These are phyloP conservation scores for Phytopythium boreale DNA, from an alignment of 352 stramenopile genomes.

Conservation along the genomic window DNA sequence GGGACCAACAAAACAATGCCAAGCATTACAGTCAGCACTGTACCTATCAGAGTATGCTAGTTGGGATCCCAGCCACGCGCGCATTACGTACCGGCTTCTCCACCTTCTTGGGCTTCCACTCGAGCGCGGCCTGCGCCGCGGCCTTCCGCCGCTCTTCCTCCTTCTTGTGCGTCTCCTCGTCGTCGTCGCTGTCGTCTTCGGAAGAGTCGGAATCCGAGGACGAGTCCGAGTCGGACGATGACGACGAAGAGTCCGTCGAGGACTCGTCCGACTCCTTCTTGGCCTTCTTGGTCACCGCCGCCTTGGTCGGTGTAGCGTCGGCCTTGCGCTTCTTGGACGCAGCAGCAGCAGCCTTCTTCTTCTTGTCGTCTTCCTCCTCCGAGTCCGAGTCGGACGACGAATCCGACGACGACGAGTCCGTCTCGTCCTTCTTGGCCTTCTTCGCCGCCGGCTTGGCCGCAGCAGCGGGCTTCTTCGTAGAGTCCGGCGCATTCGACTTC, in stretches of 20 bases:
- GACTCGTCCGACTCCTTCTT: constrained; percentile 45
- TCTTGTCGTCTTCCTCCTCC: constrained; percentile 35
- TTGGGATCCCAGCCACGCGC: no score
- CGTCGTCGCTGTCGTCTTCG: constrained; percentile 36
- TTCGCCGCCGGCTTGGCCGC: constrained; percentile 17
- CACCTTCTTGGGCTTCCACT: constrained; percentile 92
- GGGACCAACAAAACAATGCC: constrained; percentile 4
- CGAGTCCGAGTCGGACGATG: constrained; percentile 44
- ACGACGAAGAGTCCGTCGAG: constrained; percentile 40
- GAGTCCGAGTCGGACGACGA: constrained; percentile 36
- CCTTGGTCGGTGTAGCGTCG: constrained; percentile 21
- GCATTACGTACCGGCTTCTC: constrained; percentile 34
- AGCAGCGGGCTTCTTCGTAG: constrained; percentile 11
- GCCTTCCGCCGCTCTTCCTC: constrained; percentile 65
- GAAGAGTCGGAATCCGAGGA: constrained; percentile 43
- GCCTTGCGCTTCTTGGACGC: constrained; percentile 55
- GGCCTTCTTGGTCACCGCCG: constrained; percentile 32
- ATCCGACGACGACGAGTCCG: constrained; percentile 8
- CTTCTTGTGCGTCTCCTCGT: constrained; percentile 69
- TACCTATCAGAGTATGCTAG: no score
- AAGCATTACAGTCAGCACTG: background rate
- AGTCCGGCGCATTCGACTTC: background rate
- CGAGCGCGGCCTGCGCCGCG: constrained; percentile 85
- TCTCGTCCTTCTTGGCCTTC: constrained; percentile 14
- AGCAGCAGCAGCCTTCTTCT: constrained; percentile 19